These are phyloP conservation scores for Xylaria cubensis DNA, from an alignment of 495 filamentous ascomycete species.

Conservation along the genomic window DNA sequence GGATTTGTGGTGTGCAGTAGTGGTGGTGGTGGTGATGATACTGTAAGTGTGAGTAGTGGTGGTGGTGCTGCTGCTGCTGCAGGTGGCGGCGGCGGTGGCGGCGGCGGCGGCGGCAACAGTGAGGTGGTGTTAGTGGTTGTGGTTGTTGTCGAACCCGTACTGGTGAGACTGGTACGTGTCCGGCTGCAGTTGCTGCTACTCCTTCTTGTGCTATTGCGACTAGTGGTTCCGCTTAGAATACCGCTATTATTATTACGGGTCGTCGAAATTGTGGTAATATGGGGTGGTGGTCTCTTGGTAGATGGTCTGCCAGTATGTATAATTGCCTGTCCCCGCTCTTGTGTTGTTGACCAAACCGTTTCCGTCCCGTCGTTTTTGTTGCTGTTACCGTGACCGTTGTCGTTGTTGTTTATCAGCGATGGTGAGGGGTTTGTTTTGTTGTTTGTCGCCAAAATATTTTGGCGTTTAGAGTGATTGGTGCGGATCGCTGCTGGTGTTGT, in stretches of 20 bases:
- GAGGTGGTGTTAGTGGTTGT: neutral
- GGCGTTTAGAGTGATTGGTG: conserved; percentile 16
- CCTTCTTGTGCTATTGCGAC: neutral
- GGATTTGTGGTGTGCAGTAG: conserved; percentile 3
- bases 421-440: conserved; percentile 9
- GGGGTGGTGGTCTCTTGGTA: conserved; percentile 12
- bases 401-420: neutral
- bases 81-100: neutral
- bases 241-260: conserved; percentile 18
- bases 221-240: neutral
- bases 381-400: neutral
- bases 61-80: neutral
- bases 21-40: neutral
- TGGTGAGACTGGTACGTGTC: neutral
- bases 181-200: neutral
- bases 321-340: conserved; percentile 22
- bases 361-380: neutral
- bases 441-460: neutral
- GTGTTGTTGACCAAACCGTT: conserved; percentile 7
- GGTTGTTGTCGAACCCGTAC: neutral
- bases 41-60: neutral
- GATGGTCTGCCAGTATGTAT: conserved; percentile 3
- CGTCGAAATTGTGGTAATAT: conserved; percentile 29
- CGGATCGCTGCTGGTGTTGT: conserved; percentile 4
- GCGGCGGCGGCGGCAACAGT: neutral